Base-by-base conservation (phyloP, 805 yeast species). In the Zygosaccharomyces kombuchaensis region DNA sequence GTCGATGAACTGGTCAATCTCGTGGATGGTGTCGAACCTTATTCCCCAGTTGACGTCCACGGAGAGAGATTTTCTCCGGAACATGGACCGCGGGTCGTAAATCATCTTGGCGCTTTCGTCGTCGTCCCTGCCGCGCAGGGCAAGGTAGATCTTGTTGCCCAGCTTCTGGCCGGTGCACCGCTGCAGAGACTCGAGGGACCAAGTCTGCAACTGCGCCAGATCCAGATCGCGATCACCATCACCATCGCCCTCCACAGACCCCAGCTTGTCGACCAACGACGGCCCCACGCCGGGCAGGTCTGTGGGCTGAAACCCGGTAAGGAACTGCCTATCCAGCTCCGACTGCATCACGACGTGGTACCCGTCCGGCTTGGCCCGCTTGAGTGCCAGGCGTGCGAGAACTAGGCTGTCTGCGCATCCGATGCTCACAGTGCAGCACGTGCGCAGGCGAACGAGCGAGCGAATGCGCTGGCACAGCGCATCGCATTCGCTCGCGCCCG, bases 11-110 rank as follows among this genome's bases (percentile, higher is more conserved):
- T 45, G 53, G 50, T 84, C 90, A 19, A 84, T 77, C 58, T 91
- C 87, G 0, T 65, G 61, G 25, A 75, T 69, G 0, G 68, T 69
- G 26, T 79, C 76, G 52, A 90, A 84, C 39, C 98, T 61, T 0
- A 91, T 85, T 0, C 96, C 98, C 83, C 88, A 91, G 51, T 88
- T 87, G 22, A 91, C 83, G 59, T 91, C 98, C 3, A 89, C 84
- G 0, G 96, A 87, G 0, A 91, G 75, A 1, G 93, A 78, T 55
- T 87, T 88, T 22, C 95, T 71, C 9, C 77, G 73, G 14, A 80
- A 71, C 40, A 37, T 45, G 43, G 67, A 78, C 12, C 70, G 66
- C 8, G 80, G 78, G 26, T 72, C 70, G 7, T 62, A 50, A 25
- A 78, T 62, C n/a, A 82, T 68, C 31, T 76, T 79, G 41, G 82